Base-by-base conservation (phyloP, 805 yeast genomes). In the Candida mattraensis region DNA sequence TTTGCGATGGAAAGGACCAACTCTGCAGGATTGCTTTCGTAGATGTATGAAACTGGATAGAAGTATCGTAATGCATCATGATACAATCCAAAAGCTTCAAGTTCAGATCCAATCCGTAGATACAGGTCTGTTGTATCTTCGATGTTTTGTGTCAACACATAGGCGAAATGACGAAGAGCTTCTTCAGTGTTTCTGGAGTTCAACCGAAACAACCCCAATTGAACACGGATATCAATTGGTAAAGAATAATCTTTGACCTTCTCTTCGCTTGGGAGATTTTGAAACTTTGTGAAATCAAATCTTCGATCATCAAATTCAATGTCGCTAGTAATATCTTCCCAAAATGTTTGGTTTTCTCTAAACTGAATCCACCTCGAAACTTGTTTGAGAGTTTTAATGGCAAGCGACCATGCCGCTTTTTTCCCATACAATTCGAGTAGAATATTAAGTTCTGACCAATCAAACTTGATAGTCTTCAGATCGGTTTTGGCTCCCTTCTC, bases 371-470 rank as follows among this genome's bases (percentile, higher is more conserved):
- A 88, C 43, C 99, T 67, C 0, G 95, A 76, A 8, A 85, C 83
- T 18, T 72, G 64, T 48, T 83, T 83, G 20, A 87, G 72, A 1
- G 79, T 68, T 37, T 71, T 73, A 12, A 87, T 72, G 1, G 89
- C 93, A 8, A 74, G 65, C 7, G 57, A 57, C 70, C 78, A 83
- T 4, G 83, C 78, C 28, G 76, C 78, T 38, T 78, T 82, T 35
- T 78, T 76, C n/a, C 79, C 70, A 50, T 84, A 83, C 24, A 91
- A 64, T 51, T 93, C 98, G 7, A 85, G 73, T 27, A 91, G 65
- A 40, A 87, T 86, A 51, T 93, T 91, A 30, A 91, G 67, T 41
- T 86, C 89, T 0, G 95, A 83, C 95, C 95, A 93, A 31, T 79
- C 87, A 57, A 91, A 93, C 15, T 60, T 58, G 1, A 87, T 71